phyloP scores from a whole-genome alignment of 2,329 filamentous ascomycete species.

The Cladosporium velox region DNA sequence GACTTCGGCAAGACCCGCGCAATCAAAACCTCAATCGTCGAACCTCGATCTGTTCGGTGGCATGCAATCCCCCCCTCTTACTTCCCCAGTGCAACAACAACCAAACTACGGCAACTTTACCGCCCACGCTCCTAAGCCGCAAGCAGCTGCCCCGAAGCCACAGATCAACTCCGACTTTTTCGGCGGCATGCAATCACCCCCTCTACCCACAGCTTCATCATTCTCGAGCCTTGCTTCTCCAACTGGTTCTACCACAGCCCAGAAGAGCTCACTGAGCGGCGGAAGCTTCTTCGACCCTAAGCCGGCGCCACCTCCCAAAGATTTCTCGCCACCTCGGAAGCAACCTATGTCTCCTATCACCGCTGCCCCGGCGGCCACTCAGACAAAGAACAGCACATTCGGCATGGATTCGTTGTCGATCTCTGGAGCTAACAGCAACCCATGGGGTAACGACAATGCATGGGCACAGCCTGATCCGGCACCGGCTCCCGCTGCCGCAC shows the following conservation, averaged over 20 bases:
- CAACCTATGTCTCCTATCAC: conserved; percentile 45
- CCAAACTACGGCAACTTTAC: conserved; percentile 38
- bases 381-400: conserved; percentile 38
- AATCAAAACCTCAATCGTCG: conserved; percentile 41
- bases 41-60: conserved; percentile 57
- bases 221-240: conserved; percentile 66
- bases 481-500: conserved; percentile 38
- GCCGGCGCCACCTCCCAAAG: conserved; percentile 48
- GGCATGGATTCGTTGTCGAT: conserved; percentile 32
- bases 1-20: conserved; percentile 30
- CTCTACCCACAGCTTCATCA: conserved; percentile 46
- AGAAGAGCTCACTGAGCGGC: conserved; percentile 59
- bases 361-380: conserved; percentile 41
- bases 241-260: conserved; percentile 47
- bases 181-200: conserved; percentile 40
- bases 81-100: conserved; percentile 17
- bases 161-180: conserved; percentile 36
- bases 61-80: conserved; percentile 59
- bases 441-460: conserved; percentile 77
- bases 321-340: conserved; percentile 58
- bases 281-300: conserved; percentile 82
- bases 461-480: conserved; percentile 69
- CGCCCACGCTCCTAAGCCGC: conserved; percentile 55
- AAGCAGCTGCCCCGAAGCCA: conserved; percentile 43
- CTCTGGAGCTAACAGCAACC: conserved; percentile 61